A percentile compares a stretch with the other conserved stretches of the same genome.
These are phyloP conservation scores for Metarhizium album DNA, from an alignment of 2,329 filamentous ascomycete genomes.

Conservation along the genomic window DNA sequence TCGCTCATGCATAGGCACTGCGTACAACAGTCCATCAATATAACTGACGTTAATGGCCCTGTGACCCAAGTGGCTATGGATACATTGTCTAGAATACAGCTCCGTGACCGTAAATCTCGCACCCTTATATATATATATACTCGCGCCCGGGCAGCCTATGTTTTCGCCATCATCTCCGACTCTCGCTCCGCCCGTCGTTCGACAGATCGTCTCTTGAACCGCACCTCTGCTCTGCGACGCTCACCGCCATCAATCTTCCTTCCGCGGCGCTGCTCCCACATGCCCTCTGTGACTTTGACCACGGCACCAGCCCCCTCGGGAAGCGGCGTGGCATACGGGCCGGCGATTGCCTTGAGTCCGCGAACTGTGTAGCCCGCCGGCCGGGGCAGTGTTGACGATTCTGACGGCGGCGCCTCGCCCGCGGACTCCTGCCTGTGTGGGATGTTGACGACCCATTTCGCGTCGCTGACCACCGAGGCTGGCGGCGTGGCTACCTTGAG, in stretches of 20 bases:
- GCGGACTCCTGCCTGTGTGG: slow-evolving; percentile 29
- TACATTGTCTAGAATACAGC: slow-evolving; percentile 2
- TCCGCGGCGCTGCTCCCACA: slow-evolving; percentile 85
- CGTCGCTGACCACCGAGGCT: slow-evolving; percentile 26
- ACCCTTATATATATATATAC: neutral
- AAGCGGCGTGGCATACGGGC: slow-evolving; percentile 61
- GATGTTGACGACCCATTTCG: slow-evolving; percentile 46
- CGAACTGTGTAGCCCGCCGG: slow-evolving; percentile 49
- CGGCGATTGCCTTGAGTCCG: slow-evolving; percentile 58
- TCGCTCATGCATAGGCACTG: neutral
- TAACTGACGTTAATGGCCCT: neutral
- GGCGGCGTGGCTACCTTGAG: slow-evolving; percentile 36
- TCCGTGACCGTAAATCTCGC: neutral
- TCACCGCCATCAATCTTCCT: slow-evolving; percentile 96
- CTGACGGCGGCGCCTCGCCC: slow-evolving; percentile 13
- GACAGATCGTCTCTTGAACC: slow-evolving; percentile 72
- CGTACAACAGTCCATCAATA: neutral
- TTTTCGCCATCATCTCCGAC: slow-evolving; percentile 23
- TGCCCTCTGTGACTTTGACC: slow-evolving; percentile 67
- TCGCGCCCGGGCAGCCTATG: slow-evolving; percentile 13
- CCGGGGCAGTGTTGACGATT: slow-evolving; percentile 15
- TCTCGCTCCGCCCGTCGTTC: slow-evolving; percentile 62
- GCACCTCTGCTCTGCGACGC: slow-evolving; percentile 72
- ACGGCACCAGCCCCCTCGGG: slow-evolving; percentile 54
- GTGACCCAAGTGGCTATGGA: neutral